phyloP scores from a whole-genome alignment of 129 eudicot species.

The Pseudognaphalium luteoalbum region DNA sequence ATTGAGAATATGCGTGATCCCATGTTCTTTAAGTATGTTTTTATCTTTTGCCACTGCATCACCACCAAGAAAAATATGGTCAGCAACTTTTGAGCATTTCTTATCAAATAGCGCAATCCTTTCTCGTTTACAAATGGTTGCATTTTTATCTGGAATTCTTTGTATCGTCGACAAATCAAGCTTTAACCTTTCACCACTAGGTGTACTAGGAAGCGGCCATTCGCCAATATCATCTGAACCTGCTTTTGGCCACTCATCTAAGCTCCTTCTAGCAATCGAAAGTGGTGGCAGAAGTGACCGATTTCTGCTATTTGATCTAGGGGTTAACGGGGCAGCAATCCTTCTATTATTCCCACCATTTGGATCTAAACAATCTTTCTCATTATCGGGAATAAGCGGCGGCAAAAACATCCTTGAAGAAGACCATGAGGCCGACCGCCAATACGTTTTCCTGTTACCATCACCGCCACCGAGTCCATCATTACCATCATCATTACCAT shows the following conservation, averaged over 20 bases:
- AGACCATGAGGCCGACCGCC: constrained; percentile 91
- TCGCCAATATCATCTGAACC: constrained; percentile 89
- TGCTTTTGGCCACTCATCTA: constrained; percentile 85
- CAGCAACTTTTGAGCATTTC: constrained; percentile 46
- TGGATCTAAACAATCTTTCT: constrained; percentile 45
- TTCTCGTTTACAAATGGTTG: constrained; percentile 59
- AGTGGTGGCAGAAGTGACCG: constrained; percentile 67
- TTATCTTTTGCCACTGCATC: constrained; percentile 73
- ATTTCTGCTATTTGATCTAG: constrained; percentile 57
- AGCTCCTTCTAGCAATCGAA: constrained; percentile 69
- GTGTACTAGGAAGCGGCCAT: constrained; percentile 72
- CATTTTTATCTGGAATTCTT: constrained; percentile 47
- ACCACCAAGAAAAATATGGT: constrained; percentile 78
- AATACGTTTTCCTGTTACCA: constrained; percentile 48
- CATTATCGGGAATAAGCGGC: constrained; percentile 42
- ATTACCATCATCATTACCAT: constrained; percentile 35
- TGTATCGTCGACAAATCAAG: constrained; percentile 72
- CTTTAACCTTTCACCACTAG: constrained; percentile 65
- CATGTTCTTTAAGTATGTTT: constrained; percentile 64
- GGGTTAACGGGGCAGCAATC: constrained; percentile 47
- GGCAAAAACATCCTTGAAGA: constrained; percentile 58
- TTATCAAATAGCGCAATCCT: constrained; percentile 70
- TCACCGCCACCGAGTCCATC: neutral
- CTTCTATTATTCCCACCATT: constrained; percentile 32
- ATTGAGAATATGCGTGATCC: constrained; percentile 76